A percentile compares a stretch with the other conserved stretches of the same genome.
phyloP scores from a whole-genome alignment of 208 protist species.

The Crithidia bombi region DNA sequence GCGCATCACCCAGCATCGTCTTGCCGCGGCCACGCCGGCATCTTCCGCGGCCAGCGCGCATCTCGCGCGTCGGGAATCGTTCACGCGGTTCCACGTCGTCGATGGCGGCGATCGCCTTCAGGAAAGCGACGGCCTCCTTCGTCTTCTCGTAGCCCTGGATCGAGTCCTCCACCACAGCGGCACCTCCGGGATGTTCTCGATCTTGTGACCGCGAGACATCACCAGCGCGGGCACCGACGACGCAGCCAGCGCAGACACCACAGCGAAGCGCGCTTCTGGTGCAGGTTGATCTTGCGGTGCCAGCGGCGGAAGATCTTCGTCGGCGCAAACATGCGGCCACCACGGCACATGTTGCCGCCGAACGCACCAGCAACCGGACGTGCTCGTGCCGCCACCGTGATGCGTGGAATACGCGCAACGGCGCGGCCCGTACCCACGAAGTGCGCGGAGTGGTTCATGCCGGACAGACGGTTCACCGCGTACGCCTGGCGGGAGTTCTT shows the following conservation, averaged over 20 bases:
- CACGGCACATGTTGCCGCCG: conserved; percentile 99
- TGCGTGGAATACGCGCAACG: conserved; percentile 99
- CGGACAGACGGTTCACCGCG: conserved; percentile 94
- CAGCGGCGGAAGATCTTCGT: conserved; percentile 98
- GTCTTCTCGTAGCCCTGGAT: conserved; percentile 95
- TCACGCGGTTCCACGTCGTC: conserved; percentile 96
- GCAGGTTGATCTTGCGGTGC: conserved; percentile 97
- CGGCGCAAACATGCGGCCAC: conserved; percentile 99
- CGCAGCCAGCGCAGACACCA: conserved; percentile 97
- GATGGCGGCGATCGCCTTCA: conserved; percentile 93
- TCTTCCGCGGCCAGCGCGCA: conserved; percentile 97
- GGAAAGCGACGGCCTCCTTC: conserved; percentile 94
- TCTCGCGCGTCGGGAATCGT: conserved; percentile 81
- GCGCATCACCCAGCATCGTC: conserved; percentile 97
- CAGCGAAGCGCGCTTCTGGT: conserved; percentile 97
- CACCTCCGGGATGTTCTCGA: conserved; percentile 95
- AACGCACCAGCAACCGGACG: conserved; percentile 98
- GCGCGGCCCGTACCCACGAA: conserved; percentile 99
- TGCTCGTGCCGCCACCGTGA: conserved; percentile 97
- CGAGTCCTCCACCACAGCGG: conserved; percentile 95
- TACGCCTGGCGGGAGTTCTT: conserved; percentile 99
- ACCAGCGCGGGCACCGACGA: conserved; percentile 96
- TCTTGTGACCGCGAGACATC: conserved; percentile 98
- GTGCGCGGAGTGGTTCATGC: conserved; percentile 97
- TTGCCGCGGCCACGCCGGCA: conserved; percentile 96